phyloP scores from a whole-genome alignment of 2,329 filamentous ascomycete species.

The Thielaviopsis euricoi region DNA sequence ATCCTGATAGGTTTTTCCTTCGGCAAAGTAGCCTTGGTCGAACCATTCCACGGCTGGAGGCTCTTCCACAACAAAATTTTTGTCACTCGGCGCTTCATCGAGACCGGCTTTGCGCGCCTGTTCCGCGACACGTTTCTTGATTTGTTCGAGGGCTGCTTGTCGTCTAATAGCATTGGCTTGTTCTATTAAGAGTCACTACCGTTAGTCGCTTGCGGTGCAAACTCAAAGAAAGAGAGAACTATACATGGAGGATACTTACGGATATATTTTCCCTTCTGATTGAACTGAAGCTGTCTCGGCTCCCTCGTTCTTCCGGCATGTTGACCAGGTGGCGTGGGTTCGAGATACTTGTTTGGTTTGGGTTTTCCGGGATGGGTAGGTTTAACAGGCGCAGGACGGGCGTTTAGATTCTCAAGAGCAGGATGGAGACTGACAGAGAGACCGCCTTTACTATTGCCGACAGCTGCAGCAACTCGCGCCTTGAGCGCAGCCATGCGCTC shows the following conservation, averaged over 20 bases:
- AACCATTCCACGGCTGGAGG: slow-evolving; percentile 94
- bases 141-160: slow-evolving; percentile 76
- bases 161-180: slow-evolving; percentile 79
- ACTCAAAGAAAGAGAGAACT: too few relatives aligned
- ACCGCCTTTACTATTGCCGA: slow-evolving; percentile 47
- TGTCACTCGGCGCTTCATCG: slow-evolving; percentile 76
- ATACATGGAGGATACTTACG: slow-evolving; percentile 17
- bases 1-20: slow-evolving; percentile 56
- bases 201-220: not conserved
- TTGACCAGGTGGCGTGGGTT: slow-evolving; percentile 49
- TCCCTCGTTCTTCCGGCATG: slow-evolving; percentile 45
- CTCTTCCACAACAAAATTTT: slow-evolving; percentile 67
- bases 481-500: slow-evolving; percentile 62
- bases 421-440: slow-evolving; percentile 65
- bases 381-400: slow-evolving; percentile 22
- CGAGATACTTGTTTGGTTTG: slow-evolving; percentile 61
- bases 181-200: slow-evolving; percentile 20
- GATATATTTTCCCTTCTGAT: slow-evolving; percentile 94
- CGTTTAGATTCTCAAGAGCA: slow-evolving; percentile 44
- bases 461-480: slow-evolving; percentile 62
- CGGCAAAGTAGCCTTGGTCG: slow-evolving; percentile 70
- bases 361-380: slow-evolving; percentile 12
- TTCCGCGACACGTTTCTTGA: slow-evolving; percentile 86
- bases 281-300: slow-evolving; percentile 69
- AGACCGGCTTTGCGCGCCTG: slow-evolving; percentile 81